Base-by-base conservation (phyloP, 176 grass and related monocot species). In the Cenchrus fungigraminus region DNA sequence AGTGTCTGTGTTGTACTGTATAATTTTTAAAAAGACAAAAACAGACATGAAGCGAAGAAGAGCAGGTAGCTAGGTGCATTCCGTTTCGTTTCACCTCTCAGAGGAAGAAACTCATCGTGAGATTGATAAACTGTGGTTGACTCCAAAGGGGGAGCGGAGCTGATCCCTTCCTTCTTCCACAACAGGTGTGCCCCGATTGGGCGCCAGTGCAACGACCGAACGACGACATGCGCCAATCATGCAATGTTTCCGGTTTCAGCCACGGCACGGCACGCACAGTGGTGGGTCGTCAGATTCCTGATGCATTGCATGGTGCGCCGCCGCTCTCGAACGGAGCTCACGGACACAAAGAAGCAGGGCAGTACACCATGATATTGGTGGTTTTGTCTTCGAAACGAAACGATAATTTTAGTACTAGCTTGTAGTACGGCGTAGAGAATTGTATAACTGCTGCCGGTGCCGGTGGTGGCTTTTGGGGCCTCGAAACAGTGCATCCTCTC, bases 401-500 rank as follows among this genome's bases (percentile, higher is more conserved):
- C 40, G 7, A 78, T 61, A 25, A 62, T 62, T 62, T 28, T 28
- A 28, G 20, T 15, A 25, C 25, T 25, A 45, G 3, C 29, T 14
- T 15, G 19, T 69, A 43, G 19, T 69, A 43, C 42, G 9, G 6
- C 7, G 6, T 17, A 6, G 10, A 5, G 29, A 51, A 12, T 51
- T 40, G 4, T 25, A 0, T 40, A 40, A 40, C 37, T 40, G 37
- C 37, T 40, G 37, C 37, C 37, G 37, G 37, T 40, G 37, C 3
- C 4, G 37, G 37, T 4, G 37, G 37, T 84, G 75, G 44, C 85
- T 79, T 70, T 91, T 87, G 76, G 65, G 29, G 56, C 13, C n/a
- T 80, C 80, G 12, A 84, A 84, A 76, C 54, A 80, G 53, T 59
- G 10, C 80, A 75, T 87, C 89, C 74, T 79, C 84, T 90, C 66